Percentiles rank a stretch among this genome's conserved stretches.
Evolutionary conservation across 1,284 basidiomycete species (phyloP).

Genomic region (Tylopilus sp.): DNA sequence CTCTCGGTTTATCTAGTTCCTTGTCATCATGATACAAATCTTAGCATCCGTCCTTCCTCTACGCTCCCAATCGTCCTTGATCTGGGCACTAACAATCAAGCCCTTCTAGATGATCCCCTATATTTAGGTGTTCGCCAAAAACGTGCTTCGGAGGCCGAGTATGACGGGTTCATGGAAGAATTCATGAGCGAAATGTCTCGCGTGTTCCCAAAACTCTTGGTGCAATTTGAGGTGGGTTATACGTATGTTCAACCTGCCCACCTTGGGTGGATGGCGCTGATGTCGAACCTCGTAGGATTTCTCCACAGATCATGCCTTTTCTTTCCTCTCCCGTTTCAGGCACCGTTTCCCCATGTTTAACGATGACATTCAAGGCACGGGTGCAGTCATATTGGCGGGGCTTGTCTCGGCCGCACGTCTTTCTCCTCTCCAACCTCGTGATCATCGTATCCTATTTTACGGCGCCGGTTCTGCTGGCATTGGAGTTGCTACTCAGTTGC

Average conservation of each 20-base stretch:
- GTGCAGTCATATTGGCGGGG: conserved; percentile 87
- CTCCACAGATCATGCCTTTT: conserved; percentile 82
- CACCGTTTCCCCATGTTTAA: conserved; percentile 81
- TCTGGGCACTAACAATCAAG: conserved; percentile 84
- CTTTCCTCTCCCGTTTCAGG: conserved; percentile 73
- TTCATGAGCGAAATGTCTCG: conserved; percentile 80
- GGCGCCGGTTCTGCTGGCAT: conserved; percentile 87
- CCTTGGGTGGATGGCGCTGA: not conserved
- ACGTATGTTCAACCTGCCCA: not conserved
- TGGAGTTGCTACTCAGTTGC: conserved; percentile 84
- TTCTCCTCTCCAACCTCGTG: conserved; percentile 60
- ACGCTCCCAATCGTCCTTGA: conserved; percentile 84
- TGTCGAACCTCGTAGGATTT: conserved; percentile 57
- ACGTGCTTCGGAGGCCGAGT: conserved; percentile 61
- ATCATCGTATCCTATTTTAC: conserved; percentile 88
- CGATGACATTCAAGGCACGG: conserved; percentile 87
- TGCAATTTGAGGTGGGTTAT: conserved; percentile 76
- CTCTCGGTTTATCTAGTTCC: not conserved
- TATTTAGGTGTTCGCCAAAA: conserved; percentile 82
- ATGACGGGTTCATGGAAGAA: conserved; percentile 85
- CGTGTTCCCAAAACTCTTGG: conserved; percentile 77
- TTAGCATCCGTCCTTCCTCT: conserved; percentile 77
- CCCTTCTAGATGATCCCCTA: conserved; percentile 80
- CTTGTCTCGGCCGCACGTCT: conserved; percentile 86
- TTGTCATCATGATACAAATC: conserved; percentile 5